phyloP scores from a whole-genome alignment of 2,329 filamentous ascomycete genomes.

The Purpureocillium takamizusanense region DNA sequence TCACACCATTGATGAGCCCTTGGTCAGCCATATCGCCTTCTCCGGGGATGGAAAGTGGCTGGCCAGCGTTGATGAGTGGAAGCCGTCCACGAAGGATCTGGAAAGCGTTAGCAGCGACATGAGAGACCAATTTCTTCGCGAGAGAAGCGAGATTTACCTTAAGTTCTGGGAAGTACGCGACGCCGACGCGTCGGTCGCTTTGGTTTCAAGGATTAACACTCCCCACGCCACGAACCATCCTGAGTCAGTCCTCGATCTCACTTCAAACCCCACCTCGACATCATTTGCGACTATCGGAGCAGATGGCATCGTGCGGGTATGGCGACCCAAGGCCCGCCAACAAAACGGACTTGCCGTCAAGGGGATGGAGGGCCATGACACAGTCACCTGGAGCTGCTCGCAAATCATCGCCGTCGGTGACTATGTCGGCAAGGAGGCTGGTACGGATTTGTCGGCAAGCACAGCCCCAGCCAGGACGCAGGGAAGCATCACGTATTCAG shows the following conservation, averaged over 20 bases:
- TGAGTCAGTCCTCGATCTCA: conserved; percentile 61
- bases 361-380: conserved; percentile 44
- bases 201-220: conserved; percentile 74
- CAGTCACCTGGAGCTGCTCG: conserved; percentile 68
- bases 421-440: conserved; percentile 32
- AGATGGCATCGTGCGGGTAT: conserved; percentile 70
- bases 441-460: conserved; percentile 15
- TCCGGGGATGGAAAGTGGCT: conserved; percentile 82
- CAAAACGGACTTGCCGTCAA: conserved; percentile 59
- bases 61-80: conserved; percentile 87
- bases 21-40: conserved; percentile 65
- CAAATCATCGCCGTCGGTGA: conserved; percentile 47
- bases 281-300: conserved; percentile 81
- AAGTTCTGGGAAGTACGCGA: conserved; percentile 79
- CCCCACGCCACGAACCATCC: conserved; percentile 58
- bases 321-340: conserved; percentile 65
- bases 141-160: conserved; percentile 64
- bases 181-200: conserved; percentile 51
- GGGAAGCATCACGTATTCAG: conserved; percentile 67
- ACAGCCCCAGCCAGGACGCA: conserved; percentile 28
- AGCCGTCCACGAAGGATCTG: conserved; percentile 61
- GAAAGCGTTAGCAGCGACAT: conserved; percentile 29
- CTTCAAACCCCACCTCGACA: conserved; percentile 56
- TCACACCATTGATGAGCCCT: conserved; percentile 64
- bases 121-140: conserved; percentile 36